These are phyloP conservation scores for Chlamydomonas sp. DNA, from an alignment of 139 green algal species.

Conservation along the genomic window DNA sequence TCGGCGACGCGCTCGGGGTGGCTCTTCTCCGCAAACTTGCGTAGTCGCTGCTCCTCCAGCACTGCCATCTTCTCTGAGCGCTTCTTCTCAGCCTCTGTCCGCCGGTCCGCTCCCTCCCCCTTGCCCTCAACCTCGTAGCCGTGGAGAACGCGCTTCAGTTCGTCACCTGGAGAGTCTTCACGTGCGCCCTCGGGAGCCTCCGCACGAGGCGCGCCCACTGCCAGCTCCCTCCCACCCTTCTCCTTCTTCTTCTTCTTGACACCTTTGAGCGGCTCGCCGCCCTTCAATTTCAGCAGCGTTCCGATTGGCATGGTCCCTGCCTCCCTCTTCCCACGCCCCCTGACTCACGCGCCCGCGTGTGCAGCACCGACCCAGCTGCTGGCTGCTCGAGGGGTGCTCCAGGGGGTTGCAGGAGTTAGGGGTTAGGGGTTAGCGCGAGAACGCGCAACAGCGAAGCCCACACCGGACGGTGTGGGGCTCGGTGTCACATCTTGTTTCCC, in stretches of 20 bases:
- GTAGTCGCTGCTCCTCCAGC: slow-evolving; percentile 9
- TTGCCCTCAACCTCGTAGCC: slow-evolving; percentile 35
- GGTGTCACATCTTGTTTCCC: no score
- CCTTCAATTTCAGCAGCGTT: slow-evolving; percentile 90
- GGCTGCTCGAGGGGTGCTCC: no score
- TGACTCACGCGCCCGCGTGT: no score
- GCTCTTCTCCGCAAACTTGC: slow-evolving; percentile 64
- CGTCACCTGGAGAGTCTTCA: neutral
- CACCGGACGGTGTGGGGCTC: no score
- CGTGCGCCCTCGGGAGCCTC: neutral
- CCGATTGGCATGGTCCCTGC: no score
- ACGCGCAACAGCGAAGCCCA: no score
- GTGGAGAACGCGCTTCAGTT: slow-evolving; percentile 27
- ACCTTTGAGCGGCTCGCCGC: slow-evolving; percentile 40
- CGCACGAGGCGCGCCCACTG: neutral
- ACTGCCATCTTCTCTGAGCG: slow-evolving; percentile 41
- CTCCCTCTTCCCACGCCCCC: no score
- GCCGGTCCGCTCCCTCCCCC: slow-evolving; percentile 40
- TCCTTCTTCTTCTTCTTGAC: slow-evolving; percentile 85
- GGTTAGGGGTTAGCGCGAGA: no score
- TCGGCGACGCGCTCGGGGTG: slow-evolving; percentile 77
- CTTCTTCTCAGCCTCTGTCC: slow-evolving; percentile 74
- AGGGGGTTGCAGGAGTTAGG: no score
- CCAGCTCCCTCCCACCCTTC: slow-evolving; percentile 5
- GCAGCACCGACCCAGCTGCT: no score